Conservation (phyloP, 169 alveolate genomes). For the Cryptosporidium bovis region DNA sequence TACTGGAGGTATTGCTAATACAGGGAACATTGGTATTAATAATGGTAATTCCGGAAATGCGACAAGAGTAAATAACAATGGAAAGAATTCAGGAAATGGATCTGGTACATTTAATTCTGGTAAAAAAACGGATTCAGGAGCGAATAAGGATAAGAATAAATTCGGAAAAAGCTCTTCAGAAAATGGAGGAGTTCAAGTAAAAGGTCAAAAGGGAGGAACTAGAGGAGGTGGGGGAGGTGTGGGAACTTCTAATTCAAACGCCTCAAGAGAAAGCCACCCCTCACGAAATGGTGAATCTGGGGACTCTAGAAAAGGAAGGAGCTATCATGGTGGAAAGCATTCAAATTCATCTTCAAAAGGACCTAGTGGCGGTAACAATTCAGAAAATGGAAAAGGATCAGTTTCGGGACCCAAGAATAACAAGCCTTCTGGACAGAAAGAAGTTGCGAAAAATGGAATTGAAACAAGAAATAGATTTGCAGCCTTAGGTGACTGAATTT, state of each 20-base stretch:
- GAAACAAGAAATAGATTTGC: constrained; percentile 73
- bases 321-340: not conserved
- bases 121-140: too few relatives aligned
- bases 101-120: not conserved
- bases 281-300: not conserved
- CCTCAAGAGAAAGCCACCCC: not conserved
- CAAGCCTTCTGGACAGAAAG: constrained; percentile 8
- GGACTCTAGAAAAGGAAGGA: constrained; percentile 4
- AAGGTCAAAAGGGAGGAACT: constrained; percentile 16
- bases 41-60: too few relatives aligned
- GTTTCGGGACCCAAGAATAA: not conserved
- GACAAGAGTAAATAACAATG: too few relatives aligned
- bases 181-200: not conserved
- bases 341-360: not conserved
- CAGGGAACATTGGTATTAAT: too few relatives aligned
- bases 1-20: too few relatives aligned
- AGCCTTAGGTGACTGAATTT: constrained; percentile 30
- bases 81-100: constrained; percentile 13
- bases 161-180: too few relatives aligned
- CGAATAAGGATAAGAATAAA: too few relatives aligned
- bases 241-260: not conserved
- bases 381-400: not conserved
- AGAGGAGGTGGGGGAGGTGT: not conserved
- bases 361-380: not conserved
- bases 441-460: not conserved